A percentile compares a stretch with the other conserved stretches of the same genome.
These are phyloP conservation scores for Phaseolus coccineus DNA, from an alignment of 331 rosid genomes.

Conservation along the genomic window DNA sequence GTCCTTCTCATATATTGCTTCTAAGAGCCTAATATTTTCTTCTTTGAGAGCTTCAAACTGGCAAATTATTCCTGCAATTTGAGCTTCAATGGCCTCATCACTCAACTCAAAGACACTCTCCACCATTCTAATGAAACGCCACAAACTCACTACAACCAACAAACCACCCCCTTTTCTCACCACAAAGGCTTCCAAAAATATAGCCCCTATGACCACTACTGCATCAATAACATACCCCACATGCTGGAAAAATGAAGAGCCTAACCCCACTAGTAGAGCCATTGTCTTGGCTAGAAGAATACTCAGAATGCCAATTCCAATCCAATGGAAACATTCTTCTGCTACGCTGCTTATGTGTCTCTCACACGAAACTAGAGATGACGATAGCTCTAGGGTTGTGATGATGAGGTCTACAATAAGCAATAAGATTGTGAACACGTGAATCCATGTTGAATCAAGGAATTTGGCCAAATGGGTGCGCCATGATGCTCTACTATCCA, in stretches of 20 bases:
- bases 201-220: slow-evolving; percentile 58
- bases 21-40: slow-evolving; percentile 58
- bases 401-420: slow-evolving; percentile 66
- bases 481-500: slow-evolving; percentile 56
- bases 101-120: slow-evolving; percentile 82
- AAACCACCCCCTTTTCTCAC: slow-evolving; percentile 73
- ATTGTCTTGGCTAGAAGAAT: slow-evolving; percentile 54
- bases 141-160: slow-evolving; percentile 69
- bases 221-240: slow-evolving; percentile 70
- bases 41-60: slow-evolving; percentile 63
- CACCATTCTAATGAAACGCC: slow-evolving; percentile 77
- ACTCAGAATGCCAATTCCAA: slow-evolving; percentile 69
- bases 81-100: slow-evolving; percentile 83
- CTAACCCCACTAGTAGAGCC: slow-evolving; percentile 58
- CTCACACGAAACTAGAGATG: slow-evolving; percentile 55
- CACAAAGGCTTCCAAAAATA: slow-evolving; percentile 61
- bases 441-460: slow-evolving; percentile 66
- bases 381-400: slow-evolving; percentile 74
- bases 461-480: slow-evolving; percentile 54
- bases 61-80: slow-evolving; percentile 58
- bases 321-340: slow-evolving; percentile 58
- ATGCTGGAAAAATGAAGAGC: slow-evolving; percentile 54
- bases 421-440: slow-evolving; percentile 46
- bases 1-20: slow-evolving; percentile 52
- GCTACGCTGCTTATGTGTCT: slow-evolving; percentile 5